A percentile compares a stretch with the other conserved stretches of the same genome.
phyloP scores from a whole-genome alignment of 2,329 filamentous ascomycete species.

The Apiospora malaysiana region DNA sequence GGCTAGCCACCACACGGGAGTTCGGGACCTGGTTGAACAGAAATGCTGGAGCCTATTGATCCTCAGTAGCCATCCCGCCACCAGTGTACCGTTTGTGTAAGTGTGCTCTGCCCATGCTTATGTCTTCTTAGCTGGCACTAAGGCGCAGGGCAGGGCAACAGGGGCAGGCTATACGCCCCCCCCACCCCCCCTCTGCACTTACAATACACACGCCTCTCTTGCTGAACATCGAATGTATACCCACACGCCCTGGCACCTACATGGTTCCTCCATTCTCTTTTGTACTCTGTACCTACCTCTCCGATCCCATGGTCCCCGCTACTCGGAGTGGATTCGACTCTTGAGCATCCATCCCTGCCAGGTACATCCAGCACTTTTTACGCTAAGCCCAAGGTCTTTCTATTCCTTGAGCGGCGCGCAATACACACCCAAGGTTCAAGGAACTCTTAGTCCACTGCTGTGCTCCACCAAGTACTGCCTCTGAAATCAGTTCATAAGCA shows the following conservation, averaged over 20 bases:
- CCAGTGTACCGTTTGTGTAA: constrained; percentile 14
- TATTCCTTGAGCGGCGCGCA: constrained; percentile 11
- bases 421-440: constrained; percentile 21
- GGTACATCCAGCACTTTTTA: constrained; percentile 19
- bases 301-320: constrained; percentile 11
- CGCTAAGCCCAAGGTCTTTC: constrained; percentile 20
- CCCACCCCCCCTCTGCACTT: not conserved
- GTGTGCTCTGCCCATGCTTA: constrained; percentile 16
- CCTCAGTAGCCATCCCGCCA: constrained; percentile 22
- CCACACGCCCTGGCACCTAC: constrained; percentile 12
- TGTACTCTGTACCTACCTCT: constrained; percentile 24
- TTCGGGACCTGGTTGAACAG: constrained; percentile 21
- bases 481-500: constrained; percentile 25
- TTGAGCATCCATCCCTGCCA: constrained; percentile 17
- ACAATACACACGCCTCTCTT: constrained; percentile 1
- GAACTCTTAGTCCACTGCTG: not conserved
- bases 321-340: constrained; percentile 14
- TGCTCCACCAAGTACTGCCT: constrained; percentile 25
- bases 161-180: constrained; percentile 11
- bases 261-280: not conserved
- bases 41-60: constrained; percentile 27
- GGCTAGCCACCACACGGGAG: constrained; percentile 14
- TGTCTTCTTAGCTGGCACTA: constrained; percentile 20
- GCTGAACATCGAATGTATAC: not conserved
- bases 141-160: constrained; percentile 19